Evolutionary conservation across 805 yeast species (phyloP).

Genomic region (Yarrowia deformans): DNA sequence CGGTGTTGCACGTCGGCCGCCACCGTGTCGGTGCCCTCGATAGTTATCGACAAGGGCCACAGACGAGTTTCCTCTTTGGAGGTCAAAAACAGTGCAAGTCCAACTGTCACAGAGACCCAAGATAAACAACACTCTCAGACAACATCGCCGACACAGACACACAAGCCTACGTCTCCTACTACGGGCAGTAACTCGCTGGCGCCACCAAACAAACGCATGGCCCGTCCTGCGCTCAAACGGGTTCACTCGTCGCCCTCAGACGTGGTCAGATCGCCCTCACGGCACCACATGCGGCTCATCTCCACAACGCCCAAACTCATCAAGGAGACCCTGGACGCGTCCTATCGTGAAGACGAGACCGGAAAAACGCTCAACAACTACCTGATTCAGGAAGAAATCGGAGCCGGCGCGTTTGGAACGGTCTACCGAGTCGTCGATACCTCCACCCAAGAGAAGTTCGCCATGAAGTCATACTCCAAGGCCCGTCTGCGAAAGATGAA

Average conservation of each 20-base stretch:
- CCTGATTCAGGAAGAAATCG: constrained; percentile 73
- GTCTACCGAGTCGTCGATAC: constrained; percentile 82
- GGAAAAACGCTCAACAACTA: constrained; percentile 57
- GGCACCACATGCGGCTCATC: constrained; percentile 51
- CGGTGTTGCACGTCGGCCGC: constrained; percentile 24
- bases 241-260: constrained; percentile 49
- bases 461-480: constrained; percentile 54
- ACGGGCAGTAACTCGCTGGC: constrained; percentile 2
- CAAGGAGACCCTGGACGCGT: constrained; percentile 50
- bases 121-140: neutral
- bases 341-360: constrained; percentile 46
- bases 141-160: neutral
- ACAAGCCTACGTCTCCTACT: constrained; percentile 1
- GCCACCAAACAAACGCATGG: constrained; percentile 24
- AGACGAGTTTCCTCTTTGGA: constrained; percentile 21
- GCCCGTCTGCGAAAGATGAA: constrained; percentile 45
- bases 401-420: constrained; percentile 90
- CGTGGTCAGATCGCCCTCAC: constrained; percentile 48
- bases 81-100: neutral
- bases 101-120: neutral
- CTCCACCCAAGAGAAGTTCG: constrained; percentile 57
- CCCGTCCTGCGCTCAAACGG: constrained; percentile 42
- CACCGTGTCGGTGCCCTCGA: constrained; percentile 29
- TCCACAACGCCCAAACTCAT: constrained; percentile 49
- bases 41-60: constrained; percentile 31